Base-by-base conservation (phyloP, 345 rosid genomes). In the Populus tremula region DNA sequence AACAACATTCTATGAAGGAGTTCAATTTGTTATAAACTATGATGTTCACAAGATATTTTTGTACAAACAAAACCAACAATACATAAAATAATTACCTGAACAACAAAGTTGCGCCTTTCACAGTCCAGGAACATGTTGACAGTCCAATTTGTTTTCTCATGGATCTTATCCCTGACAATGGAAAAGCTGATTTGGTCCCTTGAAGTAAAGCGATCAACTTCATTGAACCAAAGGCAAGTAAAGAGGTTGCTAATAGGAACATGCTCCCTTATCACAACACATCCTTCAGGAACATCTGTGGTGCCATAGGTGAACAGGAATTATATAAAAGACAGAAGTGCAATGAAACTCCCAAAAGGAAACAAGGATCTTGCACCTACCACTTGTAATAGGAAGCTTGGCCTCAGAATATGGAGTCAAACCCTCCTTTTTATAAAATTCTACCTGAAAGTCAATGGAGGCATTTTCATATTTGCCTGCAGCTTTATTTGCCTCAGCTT, bases 201-300 rank as follows among this genome's bases (percentile, higher is more conserved):
- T 0, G 98, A 88, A 76, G 99, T 96, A 83, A 96, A 96, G 41
- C 97, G 96, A 73, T 94, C 97, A 43, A 96, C 98, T 87, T 96
- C 99, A 69, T 94, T 91, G 89, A 88, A 94, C 99, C 99, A 96
- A 76, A 96, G 99, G 66, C 99, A 96, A 53, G 93, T 84, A 61
- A 96, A 90, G 73, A 94, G 94, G 87, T 96, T 94, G 87, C 94
- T 89, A 27, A 96, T 87, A 11, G 99, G 97, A 76, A 91, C 87
- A 80, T 96, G 99, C 87, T 96, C 99, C 85, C 97, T 92, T 82
- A 96, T 80, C 65, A 96, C 86, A 49, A 96, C 99, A 69, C 99
- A 96, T 45, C 99, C 99, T 87, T 96, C 99, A 20, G 99, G 99
- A 74, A 96, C 97, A 87, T 96, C 99, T 96, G 91, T 86, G 89